These are phyloP conservation scores for Aspergillus leporis DNA, from an alignment of 495 filamentous ascomycete species.

Conservation along the genomic window DNA sequence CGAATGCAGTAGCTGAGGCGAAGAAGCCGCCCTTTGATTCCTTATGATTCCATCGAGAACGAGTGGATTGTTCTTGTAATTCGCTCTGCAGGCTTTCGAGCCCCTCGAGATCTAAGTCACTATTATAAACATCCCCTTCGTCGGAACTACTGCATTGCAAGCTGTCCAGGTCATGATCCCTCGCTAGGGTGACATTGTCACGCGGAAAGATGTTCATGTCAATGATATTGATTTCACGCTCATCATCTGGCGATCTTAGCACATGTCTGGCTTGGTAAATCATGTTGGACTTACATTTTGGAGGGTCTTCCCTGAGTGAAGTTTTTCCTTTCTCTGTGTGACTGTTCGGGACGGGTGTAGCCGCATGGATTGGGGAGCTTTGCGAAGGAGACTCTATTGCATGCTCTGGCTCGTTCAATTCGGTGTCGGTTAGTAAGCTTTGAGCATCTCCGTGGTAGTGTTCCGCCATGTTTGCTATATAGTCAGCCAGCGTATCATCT, in stretches of 20 bases:
- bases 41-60: background rate
- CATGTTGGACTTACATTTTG: background rate
- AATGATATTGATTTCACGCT: background rate
- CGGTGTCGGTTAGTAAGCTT: background rate
- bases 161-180: slow-evolving; percentile 5
- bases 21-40: slow-evolving; percentile 36
- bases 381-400: background rate
- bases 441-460: slow-evolving; percentile 21
- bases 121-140: slow-evolving; percentile 8
- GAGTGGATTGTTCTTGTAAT: slow-evolving; percentile 6
- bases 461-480: slow-evolving; percentile 68
- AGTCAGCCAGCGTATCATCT: slow-evolving; percentile 68
- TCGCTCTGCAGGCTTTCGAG: slow-evolving; percentile 11
- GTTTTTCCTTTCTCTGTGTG: background rate
- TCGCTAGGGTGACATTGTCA: background rate
- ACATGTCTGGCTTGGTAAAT: background rate
- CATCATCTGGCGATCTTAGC: background rate
- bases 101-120: slow-evolving; percentile 19
- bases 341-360: background rate
- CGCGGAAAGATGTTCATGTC: background rate
- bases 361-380: background rate
- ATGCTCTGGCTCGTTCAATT: background rate
- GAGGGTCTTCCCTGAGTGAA: background rate
- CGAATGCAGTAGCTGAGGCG: slow-evolving; percentile 60
- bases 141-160: slow-evolving; percentile 18